Base-by-base conservation (phyloP, 306 rosid species). In the Trifolium dubium region DNA sequence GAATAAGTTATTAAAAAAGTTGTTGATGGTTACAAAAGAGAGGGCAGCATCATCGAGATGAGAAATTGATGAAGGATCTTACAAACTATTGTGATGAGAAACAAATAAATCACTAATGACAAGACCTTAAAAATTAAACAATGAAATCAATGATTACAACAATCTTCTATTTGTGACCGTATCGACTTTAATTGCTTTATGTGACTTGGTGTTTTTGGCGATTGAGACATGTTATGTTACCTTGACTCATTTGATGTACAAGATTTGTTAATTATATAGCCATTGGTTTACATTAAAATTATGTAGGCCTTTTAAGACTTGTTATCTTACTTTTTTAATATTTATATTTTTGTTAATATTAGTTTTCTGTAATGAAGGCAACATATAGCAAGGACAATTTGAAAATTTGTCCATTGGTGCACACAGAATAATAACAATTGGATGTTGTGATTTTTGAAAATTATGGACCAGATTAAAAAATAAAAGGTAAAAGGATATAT, bases 1-100 rank as follows among this genome's bases (percentile, higher is more conserved):
- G 63, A 64, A 68, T 29, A 80, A 67, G 78, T 75, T 44, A 73
- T 28, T 60, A 54, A 76, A 30, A 59, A 39, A 5, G 9, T 12
- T 10, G 17, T 51, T 70, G 51, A 69, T 59, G 49, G 68, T 68
- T 63, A 74, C 73, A 63, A 73, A 17, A 50, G 7, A 41, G 15
- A 35, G 14, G 63, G 54, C 31, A 82, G 50, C 40, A 23, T 56
- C 35, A 34, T 53, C 5, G 50, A 34, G 63, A 49, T 50, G 35
- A 51, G 34, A 69, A 69, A 34, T 51, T 51, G 61, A 68, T 31
- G 63, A 69, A 35, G 67, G 47, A 62, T 62, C 44, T 34, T 61
- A 34, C 67, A 61, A 2, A n/a, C 64, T 50, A 51, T 17, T 51
- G 29, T 69, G 13, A 51, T 17, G 35, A 69, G 63, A 51, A 69